These are phyloP conservation scores for Alloteropsis angusta DNA, from an alignment of 202 grass and related monocot species.

Conservation along the genomic window DNA sequence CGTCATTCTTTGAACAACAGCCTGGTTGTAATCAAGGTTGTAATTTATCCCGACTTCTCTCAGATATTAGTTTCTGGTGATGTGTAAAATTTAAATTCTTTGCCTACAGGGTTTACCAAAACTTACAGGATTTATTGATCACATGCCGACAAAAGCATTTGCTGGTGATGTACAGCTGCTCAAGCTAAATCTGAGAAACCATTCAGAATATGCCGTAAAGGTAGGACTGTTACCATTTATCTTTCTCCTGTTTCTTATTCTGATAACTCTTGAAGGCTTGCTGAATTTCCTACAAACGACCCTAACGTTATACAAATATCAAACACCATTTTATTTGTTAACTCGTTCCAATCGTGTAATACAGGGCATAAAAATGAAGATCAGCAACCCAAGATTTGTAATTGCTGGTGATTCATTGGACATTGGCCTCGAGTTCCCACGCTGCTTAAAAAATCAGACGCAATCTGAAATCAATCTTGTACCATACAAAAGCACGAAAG, in stretches of 20 bases:
- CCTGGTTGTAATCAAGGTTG: constrained; percentile 95
- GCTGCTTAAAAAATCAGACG: constrained; percentile 50
- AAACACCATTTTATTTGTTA: constrained; percentile 9
- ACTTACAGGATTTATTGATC: constrained; percentile 68
- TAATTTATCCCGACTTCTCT: neutral
- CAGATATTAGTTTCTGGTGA: constrained; percentile 16
- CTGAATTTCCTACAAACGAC: neutral
- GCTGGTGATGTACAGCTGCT: constrained; percentile 72
- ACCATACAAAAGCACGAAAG: constrained; percentile 23
- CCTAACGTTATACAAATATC: neutral
- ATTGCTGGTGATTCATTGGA: constrained; percentile 52
- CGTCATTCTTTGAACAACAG: constrained; percentile 33
- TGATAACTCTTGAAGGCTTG: neutral
- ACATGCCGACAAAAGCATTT: constrained; percentile 59
- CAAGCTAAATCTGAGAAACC: constrained; percentile 63
- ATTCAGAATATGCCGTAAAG: constrained; percentile 81
- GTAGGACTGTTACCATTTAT: constrained; percentile 35
- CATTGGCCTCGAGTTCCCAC: constrained; percentile 45
- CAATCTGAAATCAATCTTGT: constrained; percentile 33
- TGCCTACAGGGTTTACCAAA: constrained; percentile 69
- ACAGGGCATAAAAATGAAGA: constrained; percentile 93
- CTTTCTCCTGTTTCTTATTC: neutral
- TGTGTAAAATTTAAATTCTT: constrained; percentile 22
- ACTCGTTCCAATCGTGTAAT: constrained; percentile 29
- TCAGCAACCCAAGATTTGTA: constrained; percentile 80